A percentile compares a stretch with the other conserved stretches of the same genome.
Evolutionary conservation across 2,329 filamentous ascomycete species (phyloP).

Genomic region (Diaporthe vaccinii): DNA sequence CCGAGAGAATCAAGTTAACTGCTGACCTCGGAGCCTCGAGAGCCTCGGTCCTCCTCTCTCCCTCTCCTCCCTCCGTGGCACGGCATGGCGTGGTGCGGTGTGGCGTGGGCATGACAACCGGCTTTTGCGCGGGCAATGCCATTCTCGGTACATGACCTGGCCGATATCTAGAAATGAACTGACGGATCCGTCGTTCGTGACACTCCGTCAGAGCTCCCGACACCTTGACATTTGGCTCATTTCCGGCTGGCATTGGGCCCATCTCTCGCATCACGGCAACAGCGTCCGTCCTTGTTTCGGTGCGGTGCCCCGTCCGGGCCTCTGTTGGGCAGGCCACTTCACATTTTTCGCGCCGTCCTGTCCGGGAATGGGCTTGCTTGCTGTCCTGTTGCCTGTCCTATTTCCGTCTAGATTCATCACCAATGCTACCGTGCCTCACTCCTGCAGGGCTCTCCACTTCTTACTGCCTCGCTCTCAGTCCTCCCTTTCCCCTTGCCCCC

Average conservation of each 20-base stretch:
- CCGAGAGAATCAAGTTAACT: neutral
- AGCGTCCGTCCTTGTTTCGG: slow-evolving; percentile 36
- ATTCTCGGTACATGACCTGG: slow-evolving; percentile 11
- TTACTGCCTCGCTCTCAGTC: slow-evolving; percentile 20
- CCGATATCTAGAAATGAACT: slow-evolving; percentile 3
- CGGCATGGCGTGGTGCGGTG: slow-evolving; percentile 19
- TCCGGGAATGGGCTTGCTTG: neutral
- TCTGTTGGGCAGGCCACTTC: slow-evolving; percentile 5
- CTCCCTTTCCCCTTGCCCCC: neutral
- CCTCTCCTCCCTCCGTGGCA: neutral
- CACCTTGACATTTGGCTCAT: slow-evolving; percentile 24
- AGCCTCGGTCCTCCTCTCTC: neutral
- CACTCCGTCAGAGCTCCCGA: neutral
- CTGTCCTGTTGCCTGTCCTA: neutral
- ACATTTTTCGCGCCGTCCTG: neutral
- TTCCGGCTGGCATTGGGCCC: slow-evolving; percentile 13
- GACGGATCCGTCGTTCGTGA: slow-evolving; percentile 12
- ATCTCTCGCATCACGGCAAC: slow-evolving; percentile 12
- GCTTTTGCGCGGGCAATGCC: neutral
- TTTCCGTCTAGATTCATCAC: slow-evolving; percentile 20
- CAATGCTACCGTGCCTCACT: slow-evolving; percentile 29
- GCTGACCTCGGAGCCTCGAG: slow-evolving; percentile 12
- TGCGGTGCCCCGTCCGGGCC: slow-evolving; percentile 18
- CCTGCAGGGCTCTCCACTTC: slow-evolving; percentile 11
- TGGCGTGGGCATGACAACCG: slow-evolving; percentile 24